Base-by-base conservation (phyloP, 805 yeast genomes). In the Teunomyces funiuensis region DNA sequence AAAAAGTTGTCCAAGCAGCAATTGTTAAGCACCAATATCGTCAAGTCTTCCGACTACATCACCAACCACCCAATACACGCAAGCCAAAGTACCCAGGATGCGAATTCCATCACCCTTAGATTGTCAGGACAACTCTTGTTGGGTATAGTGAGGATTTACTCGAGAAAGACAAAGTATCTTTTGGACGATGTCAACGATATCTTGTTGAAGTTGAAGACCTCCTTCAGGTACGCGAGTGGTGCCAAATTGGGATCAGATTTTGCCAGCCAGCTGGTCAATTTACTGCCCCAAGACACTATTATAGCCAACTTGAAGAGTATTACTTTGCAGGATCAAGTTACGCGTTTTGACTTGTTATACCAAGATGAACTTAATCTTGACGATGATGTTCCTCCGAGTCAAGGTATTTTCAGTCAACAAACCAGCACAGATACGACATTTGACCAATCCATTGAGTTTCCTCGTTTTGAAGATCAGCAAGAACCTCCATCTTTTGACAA, bases 101-200 rank as follows among this genome's bases (percentile, higher is more conserved):
- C 50, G 40, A 40, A 81, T 39, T 81, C 88, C 8, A 72, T 89
- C 42, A 87, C 96, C 0, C 69, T 89, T 39, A 72, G 96, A 42
- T 71, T 88, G 18, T 85, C 96, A 1, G 95, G 96, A 3, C 96
- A 89, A 57, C 69, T 90, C 40, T 69, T 90, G 28, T 80, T 85
- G 41, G 97, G 97, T 38, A 88, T 90, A 3, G 95, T 88, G 26
- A 73, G 88, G 43, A 90, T 90, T 16, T 90, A 88, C 61, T 82
- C 93, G 9, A 71, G 91, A 45, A 87, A 90, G 61, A 88, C 96
- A 19, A 84, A 83, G 51, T 86, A 86, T 50, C 66, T 90, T 17
- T 68, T 85, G 37, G 95, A 88, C 42, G 97, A 90, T 57, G 91
- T 88, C 29, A 76, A 81, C 37, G 95, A 86, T 51, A 84, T 88